These are phyloP conservation scores for Kwoniella dendrophila DNA, from an alignment of 768 basidiomycete genomes.

Conservation along the genomic window DNA sequence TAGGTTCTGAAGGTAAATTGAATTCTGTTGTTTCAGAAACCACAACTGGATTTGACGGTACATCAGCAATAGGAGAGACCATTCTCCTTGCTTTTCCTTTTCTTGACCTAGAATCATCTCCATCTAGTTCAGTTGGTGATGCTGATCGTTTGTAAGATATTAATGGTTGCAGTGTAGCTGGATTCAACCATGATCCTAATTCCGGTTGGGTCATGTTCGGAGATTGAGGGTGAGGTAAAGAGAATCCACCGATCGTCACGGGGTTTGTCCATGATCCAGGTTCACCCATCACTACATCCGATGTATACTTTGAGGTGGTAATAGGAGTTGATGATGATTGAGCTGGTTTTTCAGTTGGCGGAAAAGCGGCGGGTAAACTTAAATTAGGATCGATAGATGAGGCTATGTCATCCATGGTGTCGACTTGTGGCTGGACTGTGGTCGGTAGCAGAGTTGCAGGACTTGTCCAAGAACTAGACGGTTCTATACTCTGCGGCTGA, in stretches of 20 bases:
- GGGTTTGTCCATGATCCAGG: background rate
- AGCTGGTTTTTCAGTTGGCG: too few relatives aligned
- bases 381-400: too few relatives aligned
- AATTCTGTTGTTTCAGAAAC: background rate
- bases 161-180: background rate
- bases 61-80: background rate
- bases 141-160: background rate
- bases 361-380: too few relatives aligned
- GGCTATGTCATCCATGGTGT: too few relatives aligned
- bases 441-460: too few relatives aligned
- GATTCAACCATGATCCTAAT: conserved; percentile 22
- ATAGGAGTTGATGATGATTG: too few relatives aligned
- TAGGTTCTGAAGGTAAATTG: background rate
- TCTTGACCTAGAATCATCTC: conserved; percentile 7
- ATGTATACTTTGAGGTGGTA: too few relatives aligned
- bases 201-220: background rate
- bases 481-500: too few relatives aligned
- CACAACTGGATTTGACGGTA: too few relatives aligned
- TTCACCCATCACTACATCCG: too few relatives aligned
- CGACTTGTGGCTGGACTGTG: too few relatives aligned
- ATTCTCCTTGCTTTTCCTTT: conserved; percentile 16
- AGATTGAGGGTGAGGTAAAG: background rate
- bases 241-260: background rate
- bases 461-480: too few relatives aligned
- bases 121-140: conserved; percentile 3